These are phyloP conservation scores for Millerago galiae DNA, from an alignment of 805 yeast species.

Conservation along the genomic window DNA sequence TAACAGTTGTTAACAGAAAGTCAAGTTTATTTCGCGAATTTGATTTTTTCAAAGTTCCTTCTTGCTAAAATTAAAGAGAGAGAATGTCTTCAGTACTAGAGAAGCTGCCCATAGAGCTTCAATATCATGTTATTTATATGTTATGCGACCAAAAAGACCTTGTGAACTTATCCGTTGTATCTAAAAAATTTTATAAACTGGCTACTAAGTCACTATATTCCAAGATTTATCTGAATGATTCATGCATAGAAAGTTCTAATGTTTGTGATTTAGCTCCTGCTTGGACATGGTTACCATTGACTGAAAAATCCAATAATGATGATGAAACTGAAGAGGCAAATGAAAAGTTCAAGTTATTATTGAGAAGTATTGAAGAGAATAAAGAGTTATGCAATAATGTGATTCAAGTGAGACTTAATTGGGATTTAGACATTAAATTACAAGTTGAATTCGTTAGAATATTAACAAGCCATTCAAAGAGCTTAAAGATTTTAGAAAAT, in stretches of 20 bases:
- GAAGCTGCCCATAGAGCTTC: conserved; percentile 19
- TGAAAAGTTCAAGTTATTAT: conserved; percentile 21
- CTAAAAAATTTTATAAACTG: conserved; percentile 24
- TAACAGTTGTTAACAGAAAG: not conserved
- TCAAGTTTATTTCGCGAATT: not conserved
- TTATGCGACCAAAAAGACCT: conserved; percentile 30
- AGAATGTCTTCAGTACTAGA: not conserved
- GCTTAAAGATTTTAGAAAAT: conserved; percentile 32
- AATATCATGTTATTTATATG: conserved; percentile 10
- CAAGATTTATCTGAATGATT: conserved; percentile 34
- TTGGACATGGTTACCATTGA: conserved; percentile 29
- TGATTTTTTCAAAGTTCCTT: not conserved
- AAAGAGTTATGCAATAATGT: conserved; percentile 20
- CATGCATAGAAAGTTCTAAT: conserved; percentile 31
- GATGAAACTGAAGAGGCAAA: conserved; percentile 27
- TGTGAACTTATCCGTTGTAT: conserved; percentile 21
- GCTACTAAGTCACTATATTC: conserved; percentile 29
- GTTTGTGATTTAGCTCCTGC: conserved; percentile 31
- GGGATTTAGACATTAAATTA: conserved; percentile 31
- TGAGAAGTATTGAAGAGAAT: conserved; percentile 23
- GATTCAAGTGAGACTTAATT: conserved; percentile 34
- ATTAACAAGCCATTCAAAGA: conserved; percentile 24
- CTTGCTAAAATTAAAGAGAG: not conserved
- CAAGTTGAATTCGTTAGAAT: conserved; percentile 27
- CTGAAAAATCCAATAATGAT: conserved; percentile 1